Percentiles rank a stretch among this genome's conserved stretches.
Evolutionary conservation across 306 rosid genomes (phyloP).

Genomic region (Inga leiocalycina): DNA sequence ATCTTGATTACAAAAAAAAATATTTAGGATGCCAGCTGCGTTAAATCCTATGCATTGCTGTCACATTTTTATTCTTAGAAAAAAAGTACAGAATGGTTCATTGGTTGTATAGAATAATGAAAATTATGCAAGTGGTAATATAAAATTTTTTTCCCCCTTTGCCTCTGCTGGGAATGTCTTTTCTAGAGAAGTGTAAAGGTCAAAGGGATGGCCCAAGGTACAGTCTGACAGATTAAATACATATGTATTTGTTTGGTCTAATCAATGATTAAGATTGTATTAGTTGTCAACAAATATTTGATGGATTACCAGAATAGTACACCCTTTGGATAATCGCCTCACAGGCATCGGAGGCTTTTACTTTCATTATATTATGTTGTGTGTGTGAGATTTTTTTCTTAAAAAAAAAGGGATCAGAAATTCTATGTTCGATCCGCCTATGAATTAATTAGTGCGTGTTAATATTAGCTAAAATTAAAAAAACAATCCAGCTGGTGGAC

Average conservation of each 20-base stretch:
- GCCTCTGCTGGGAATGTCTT: conserved; percentile 39
- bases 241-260: not conserved
- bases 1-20: not conserved
- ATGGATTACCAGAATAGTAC: conserved; percentile 13
- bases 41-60: not conserved
- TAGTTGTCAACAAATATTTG: conserved; percentile 37
- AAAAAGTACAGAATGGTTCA: not conserved
- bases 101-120: not conserved
- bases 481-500: conserved; percentile 39
- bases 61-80: not conserved
- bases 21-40: not conserved
- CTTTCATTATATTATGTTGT: not conserved
- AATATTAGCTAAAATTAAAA: not conserved
- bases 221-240: conserved; percentile 37
- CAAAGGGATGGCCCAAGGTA: conserved; percentile 43
- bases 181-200: conserved; percentile 43
- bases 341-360: not conserved
- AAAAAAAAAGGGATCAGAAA: not conserved
- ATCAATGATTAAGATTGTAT: conserved; percentile 32
- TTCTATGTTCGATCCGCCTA: not conserved
- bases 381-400: not conserved
- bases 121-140: not conserved
- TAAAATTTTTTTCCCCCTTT: not conserved
- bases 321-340: not conserved
- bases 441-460: not conserved